Evolutionary conservation across 2,329 filamentous ascomycete species (phyloP), one percentile per base, ranked within the genome.

Genomic region (Trichoderma pleuroti): DNA sequence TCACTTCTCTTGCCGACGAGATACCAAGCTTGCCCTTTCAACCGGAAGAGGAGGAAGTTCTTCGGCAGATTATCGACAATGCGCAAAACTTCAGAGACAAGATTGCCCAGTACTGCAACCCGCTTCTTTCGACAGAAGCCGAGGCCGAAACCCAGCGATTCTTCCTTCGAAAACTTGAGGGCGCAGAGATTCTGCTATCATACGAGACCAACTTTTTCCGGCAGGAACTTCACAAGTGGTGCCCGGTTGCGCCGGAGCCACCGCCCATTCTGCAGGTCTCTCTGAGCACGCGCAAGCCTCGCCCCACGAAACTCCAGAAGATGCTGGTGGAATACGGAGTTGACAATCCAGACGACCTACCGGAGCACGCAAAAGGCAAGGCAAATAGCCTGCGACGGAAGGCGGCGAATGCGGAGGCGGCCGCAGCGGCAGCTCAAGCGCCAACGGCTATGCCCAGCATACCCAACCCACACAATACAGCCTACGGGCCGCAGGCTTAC

Each of bases 191-290:
- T 65, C 86, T 99, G 4, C 85, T 99, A 3, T 88, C 94, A 0
- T 92, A 91, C 70, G 96, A 99, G 82, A 98, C 95, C n/a, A 99
- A 99, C 78, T 97, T 97, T 80, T 95, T 99, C 83, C 91, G 95
- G 28, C 94, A 97, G 78, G 94, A 98, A 78, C 86, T 99, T 70
- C 96, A 99, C 81, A 97, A 93, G 78, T 97, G 93, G 92, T 93
- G 91, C 49, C 94, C 94, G 3, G 93, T 98, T 30, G 94, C 96
- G 2, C 92, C 93, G 0, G 87, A 93, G 16, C 86, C 96, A 14
- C 96, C 96, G 4, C 94, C 94, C 26, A 90, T 97, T 46, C 86
- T 97, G 11, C 92, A 97, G 72, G 88, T 91, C 18, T 98, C 95
- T 0, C 88, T 94, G 73, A 98, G 94, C 63, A 99, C 96, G 5